These are phyloP conservation scores for Chrysanthemum makinoi DNA, from an alignment of 129 eudicot genomes.

Conservation along the genomic window DNA sequence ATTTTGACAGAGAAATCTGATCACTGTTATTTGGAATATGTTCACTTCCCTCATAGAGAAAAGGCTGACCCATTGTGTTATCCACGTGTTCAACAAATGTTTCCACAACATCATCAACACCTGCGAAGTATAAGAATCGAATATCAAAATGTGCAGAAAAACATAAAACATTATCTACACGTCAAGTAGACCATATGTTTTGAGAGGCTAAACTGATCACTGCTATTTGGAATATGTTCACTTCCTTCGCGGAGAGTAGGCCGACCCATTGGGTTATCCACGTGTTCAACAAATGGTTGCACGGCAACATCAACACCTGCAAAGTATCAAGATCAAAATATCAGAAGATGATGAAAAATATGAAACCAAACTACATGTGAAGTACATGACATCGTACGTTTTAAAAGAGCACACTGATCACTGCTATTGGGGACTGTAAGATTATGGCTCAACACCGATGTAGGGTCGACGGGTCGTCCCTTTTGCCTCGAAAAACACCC, in stretches of 20 bases:
- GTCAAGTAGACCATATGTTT: background rate
- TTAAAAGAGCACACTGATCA: background rate
- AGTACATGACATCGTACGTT: background rate
- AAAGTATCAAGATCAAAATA: background rate
- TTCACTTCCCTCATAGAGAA: too few relatives aligned
- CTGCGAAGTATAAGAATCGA: too few relatives aligned
- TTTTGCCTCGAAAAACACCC: constrained; percentile 38
- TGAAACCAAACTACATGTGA: too few relatives aligned
- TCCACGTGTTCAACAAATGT: too few relatives aligned
- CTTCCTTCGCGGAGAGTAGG: background rate
- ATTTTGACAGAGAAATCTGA: too few relatives aligned
- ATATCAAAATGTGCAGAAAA: background rate
- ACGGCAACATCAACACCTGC: background rate
- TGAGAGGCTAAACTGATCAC: background rate
- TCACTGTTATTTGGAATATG: too few relatives aligned
- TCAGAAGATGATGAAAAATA: too few relatives aligned
- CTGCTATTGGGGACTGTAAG: background rate
- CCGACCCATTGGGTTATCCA: background rate
- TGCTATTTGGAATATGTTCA: background rate
- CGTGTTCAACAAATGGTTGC: constrained; percentile 2
- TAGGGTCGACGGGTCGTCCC: background rate
- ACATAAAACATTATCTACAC: background rate
- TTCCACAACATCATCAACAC: too few relatives aligned
- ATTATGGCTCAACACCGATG: constrained; percentile 2
- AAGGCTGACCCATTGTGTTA: too few relatives aligned